phyloP scores from a whole-genome alignment of 2,329 filamentous ascomycete species.

The Penicillium sp. region DNA sequence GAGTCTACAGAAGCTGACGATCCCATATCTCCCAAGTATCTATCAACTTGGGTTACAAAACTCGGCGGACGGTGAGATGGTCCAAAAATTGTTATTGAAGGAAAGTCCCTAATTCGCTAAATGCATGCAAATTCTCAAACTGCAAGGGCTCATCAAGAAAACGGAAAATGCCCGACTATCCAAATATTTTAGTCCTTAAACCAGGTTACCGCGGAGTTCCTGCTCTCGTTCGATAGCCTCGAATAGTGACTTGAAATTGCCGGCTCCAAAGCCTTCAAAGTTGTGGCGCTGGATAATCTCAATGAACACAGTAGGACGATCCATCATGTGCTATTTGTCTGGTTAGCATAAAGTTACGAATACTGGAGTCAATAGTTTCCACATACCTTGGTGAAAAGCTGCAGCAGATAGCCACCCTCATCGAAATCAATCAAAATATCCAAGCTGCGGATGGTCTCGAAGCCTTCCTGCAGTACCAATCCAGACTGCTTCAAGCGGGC shows the following conservation, averaged over 20 bases:
- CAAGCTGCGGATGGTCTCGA: conserved; percentile 71
- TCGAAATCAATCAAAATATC: conserved; percentile 96
- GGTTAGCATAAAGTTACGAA: conserved; percentile 1
- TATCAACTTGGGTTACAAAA: not conserved
- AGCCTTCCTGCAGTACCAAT: conserved; percentile 70
- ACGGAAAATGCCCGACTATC: not conserved
- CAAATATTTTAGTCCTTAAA: conserved; percentile 22
- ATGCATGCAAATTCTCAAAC: not conserved
- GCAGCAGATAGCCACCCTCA: conserved; percentile 78
- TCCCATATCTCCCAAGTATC: not conserved
- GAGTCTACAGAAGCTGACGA: not conserved
- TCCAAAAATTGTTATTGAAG: not conserved
- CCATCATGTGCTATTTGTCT: conserved; percentile 68
- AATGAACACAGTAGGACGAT: conserved; percentile 90
- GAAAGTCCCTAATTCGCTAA: not conserved
- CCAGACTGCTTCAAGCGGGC: conserved; percentile 65
- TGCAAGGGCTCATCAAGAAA: not conserved
- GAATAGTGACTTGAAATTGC: conserved; percentile 93
- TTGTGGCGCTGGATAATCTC: conserved; percentile 93
- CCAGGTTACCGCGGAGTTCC: conserved; percentile 76
- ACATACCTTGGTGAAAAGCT: conserved; percentile 68
- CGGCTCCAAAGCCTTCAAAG: conserved; percentile 89
- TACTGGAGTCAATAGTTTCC: not conserved
- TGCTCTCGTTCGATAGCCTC: conserved; percentile 96
- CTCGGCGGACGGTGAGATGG: not conserved